These are phyloP conservation scores for Piper longum DNA, from an alignment of 164 flowering plant species.

Conservation along the genomic window DNA sequence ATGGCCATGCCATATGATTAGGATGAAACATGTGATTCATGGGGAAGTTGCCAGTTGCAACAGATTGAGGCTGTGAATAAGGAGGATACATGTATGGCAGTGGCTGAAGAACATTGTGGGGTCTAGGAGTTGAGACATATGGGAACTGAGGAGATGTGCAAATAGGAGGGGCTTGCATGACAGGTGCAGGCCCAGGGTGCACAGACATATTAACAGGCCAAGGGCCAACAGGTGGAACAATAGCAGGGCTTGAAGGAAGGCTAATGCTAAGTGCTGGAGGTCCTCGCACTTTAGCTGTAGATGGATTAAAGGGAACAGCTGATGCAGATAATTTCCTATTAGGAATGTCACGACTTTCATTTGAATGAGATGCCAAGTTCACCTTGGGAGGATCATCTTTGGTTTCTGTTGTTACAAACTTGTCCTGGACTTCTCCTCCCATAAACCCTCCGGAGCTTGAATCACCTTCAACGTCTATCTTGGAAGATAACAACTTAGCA, in stretches of 20 bases:
- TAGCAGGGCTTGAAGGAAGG: conserved; percentile 46
- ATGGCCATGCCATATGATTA: conserved; percentile 69
- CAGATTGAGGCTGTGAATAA: conserved; percentile 48
- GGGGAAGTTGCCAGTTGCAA: conserved; percentile 45
- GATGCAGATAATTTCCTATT: conserved; percentile 87
- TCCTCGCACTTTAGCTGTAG: conserved; percentile 35
- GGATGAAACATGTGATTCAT: conserved; percentile 46
- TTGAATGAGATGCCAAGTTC: conserved; percentile 7
- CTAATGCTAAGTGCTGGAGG: conserved; percentile 46
- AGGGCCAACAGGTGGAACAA: conserved; percentile 42
- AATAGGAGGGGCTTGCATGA: conserved; percentile 43
- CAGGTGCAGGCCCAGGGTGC: conserved; percentile 47
- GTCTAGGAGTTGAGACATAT: conserved; percentile 74
- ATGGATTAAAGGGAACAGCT: conserved; percentile 88
- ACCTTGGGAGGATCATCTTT: conserved; percentile 2
- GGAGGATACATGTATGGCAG: conserved; percentile 75
- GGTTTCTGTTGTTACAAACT: neutral
- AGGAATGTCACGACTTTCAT: conserved; percentile 34
- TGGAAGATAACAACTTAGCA: conserved; percentile 10
- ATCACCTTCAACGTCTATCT: conserved; percentile 13
- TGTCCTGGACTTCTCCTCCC: conserved; percentile 28
- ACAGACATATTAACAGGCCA: conserved; percentile 82
- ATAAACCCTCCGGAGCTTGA: conserved; percentile 12
- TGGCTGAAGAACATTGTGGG: conserved; percentile 74
- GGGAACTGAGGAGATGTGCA: conserved; percentile 72